phyloP scores from a whole-genome alignment of 2,329 filamentous ascomycete species.

The Calonectria leucothoes region DNA sequence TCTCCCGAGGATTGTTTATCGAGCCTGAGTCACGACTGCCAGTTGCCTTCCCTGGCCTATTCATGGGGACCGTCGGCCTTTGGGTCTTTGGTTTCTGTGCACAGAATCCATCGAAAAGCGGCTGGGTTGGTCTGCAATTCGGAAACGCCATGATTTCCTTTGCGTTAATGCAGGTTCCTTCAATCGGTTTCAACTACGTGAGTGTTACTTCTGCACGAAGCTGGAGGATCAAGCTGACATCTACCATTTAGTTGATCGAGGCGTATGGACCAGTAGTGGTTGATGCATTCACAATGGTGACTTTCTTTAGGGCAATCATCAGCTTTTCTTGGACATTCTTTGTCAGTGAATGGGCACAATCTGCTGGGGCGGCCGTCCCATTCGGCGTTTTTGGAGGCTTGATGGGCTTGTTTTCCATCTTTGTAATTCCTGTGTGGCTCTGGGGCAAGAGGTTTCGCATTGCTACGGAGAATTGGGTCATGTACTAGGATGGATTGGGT shows the following conservation, averaged over 20 bases:
- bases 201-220: constrained; percentile 25
- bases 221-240: not conserved
- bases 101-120: constrained; percentile 41
- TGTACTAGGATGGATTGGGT: not conserved
- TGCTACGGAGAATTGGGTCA: constrained; percentile 35
- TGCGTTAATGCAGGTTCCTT: constrained; percentile 53
- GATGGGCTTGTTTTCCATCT: constrained; percentile 59
- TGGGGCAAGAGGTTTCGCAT: constrained; percentile 52
- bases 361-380: constrained; percentile 56
- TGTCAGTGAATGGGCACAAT: constrained; percentile 58
- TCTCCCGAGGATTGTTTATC: constrained; percentile 23
- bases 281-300: constrained; percentile 66
- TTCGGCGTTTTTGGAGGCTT: constrained; percentile 66
- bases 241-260: constrained; percentile 57
- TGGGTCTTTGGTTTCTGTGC: constrained; percentile 53
- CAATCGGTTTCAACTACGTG: constrained; percentile 53
- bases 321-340: constrained; percentile 68
- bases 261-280: constrained; percentile 58
- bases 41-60: constrained; percentile 44
- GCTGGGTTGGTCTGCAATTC: constrained; percentile 49
- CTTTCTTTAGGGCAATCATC: constrained; percentile 59
- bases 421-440: constrained; percentile 49
- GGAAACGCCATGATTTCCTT: constrained; percentile 52
- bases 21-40: constrained; percentile 50
- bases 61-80: constrained; percentile 46